phyloP scores from a whole-genome alignment of 768 basidiomycete genomes.

The Suillus cothurnatus region DNA sequence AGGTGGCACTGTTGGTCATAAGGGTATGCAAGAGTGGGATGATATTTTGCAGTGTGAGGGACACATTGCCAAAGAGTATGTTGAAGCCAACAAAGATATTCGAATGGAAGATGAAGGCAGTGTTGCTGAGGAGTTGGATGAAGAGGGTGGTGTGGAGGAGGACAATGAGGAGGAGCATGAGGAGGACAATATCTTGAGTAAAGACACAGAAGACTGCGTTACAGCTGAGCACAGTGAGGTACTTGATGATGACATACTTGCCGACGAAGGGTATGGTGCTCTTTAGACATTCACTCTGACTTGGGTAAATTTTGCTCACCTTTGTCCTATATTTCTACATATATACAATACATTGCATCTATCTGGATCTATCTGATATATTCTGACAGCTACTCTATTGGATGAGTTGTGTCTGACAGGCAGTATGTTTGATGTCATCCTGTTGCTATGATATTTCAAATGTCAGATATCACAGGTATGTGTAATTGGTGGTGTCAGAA shows the following conservation, averaged over 20 bases:
- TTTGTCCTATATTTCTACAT: neutral
- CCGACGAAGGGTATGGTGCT: neutral
- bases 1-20: slow-evolving; percentile 35
- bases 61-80: neutral
- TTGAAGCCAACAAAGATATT: neutral
- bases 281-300: neutral
- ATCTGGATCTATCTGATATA: neutral
- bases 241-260: neutral
- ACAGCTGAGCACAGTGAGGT: neutral
- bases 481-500: neutral
- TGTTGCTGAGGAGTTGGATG: neutral
- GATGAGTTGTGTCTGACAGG: neutral
- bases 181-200: neutral
- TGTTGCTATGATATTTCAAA: neutral
- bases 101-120: too few species aligned
- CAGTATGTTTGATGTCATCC: neutral
- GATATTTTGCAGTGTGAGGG: neutral
- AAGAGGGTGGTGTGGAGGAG: neutral
- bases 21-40: slow-evolving; percentile 16
- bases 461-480: neutral
- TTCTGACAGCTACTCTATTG: neutral
- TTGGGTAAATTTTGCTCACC: neutral
- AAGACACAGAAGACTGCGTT: neutral
- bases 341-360: neutral
- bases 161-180: neutral